Conservation (phyloP, 192 early-diverging fungal species). For the Allomyces macrogynus region DNA sequence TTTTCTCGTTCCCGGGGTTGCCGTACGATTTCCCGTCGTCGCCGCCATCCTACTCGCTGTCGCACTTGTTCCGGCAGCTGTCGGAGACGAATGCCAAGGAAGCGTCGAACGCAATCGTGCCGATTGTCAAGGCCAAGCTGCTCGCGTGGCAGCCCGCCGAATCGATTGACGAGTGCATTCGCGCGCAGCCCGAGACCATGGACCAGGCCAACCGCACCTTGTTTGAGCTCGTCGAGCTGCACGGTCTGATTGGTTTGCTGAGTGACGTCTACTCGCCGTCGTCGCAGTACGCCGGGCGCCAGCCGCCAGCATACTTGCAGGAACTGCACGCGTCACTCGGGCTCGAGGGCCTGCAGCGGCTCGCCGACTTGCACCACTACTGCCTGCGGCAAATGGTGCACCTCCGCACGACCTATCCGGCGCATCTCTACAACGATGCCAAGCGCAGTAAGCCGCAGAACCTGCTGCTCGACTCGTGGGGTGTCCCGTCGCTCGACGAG, state of each 20-base stretch:
- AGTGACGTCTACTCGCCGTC: constrained; percentile 51
- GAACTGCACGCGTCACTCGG: constrained; percentile 34
- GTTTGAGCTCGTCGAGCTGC: constrained; percentile 11
- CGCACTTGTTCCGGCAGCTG: constrained; percentile 46
- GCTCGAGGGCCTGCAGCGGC: constrained; percentile 20
- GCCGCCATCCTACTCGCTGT: constrained; percentile 39
- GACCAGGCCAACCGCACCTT: constrained; percentile 2
- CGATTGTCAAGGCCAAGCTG: constrained; percentile 25
- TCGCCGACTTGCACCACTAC: constrained; percentile 42
- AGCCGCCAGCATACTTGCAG: constrained; percentile 31
- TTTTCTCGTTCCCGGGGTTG: constrained; percentile 40
- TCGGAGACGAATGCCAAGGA: constrained; percentile 38
- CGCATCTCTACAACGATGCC: neutral
- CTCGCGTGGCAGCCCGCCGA: constrained; percentile 7
- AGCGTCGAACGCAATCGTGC: constrained; percentile 29
- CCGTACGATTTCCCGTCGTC: constrained; percentile 53
- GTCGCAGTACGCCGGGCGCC: constrained; percentile 38
- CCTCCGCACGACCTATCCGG: neutral
- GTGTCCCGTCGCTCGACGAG: neutral
- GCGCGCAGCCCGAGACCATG: neutral
- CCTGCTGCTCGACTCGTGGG: neutral
- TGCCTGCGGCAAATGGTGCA: neutral
- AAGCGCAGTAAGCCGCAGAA: neutral
- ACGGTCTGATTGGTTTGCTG: constrained; percentile 37
- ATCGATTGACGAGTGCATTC: constrained; percentile 1